phyloP scores from a whole-genome alignment of 169 alveolate genomes.

The Plasmodium vinckei region DNA sequence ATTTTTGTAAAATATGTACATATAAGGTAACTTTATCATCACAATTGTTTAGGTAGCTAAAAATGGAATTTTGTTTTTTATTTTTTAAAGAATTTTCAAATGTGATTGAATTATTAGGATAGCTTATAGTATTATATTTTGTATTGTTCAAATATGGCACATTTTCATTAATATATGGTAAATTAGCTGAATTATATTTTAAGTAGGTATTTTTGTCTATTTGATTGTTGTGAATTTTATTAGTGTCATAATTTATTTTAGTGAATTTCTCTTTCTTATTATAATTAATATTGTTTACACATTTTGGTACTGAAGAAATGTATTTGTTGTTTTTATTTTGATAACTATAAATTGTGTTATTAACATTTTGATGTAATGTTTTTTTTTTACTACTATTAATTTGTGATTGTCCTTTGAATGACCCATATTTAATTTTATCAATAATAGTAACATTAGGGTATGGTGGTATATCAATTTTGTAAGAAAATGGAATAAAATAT shows the following conservation, averaged over 20 bases:
- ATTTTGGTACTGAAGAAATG: background rate
- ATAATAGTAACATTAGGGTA: conserved; percentile 86
- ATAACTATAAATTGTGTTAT: background rate
- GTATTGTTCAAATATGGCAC: background rate
- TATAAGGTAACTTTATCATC: conserved; percentile 39
- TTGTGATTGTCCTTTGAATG: conserved; percentile 65
- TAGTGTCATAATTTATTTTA: too few relatives aligned
- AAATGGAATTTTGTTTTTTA: conserved; percentile 66
- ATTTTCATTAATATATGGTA: conserved; percentile 14
- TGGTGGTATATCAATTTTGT: conserved; percentile 82
- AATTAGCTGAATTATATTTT: conserved; percentile 12
- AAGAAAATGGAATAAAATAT: conserved; percentile 83
- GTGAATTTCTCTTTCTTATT: too few relatives aligned
- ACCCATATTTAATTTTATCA: conserved; percentile 79
- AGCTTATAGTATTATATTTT: background rate
- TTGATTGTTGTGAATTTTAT: background rate
- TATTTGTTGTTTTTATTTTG: background rate
- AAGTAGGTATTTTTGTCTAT: conserved; percentile 4
- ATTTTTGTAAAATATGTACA: conserved; percentile 51
- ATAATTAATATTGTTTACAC: too few relatives aligned
- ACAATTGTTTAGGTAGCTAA: conserved; percentile 37
- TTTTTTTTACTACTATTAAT: background rate
- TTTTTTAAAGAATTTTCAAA: conserved; percentile 16
- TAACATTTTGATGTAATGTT: background rate
- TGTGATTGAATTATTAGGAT: background rate